phyloP scores from a whole-genome alignment of 176 grass and related monocot species.

The Ensete ventricosum region DNA sequence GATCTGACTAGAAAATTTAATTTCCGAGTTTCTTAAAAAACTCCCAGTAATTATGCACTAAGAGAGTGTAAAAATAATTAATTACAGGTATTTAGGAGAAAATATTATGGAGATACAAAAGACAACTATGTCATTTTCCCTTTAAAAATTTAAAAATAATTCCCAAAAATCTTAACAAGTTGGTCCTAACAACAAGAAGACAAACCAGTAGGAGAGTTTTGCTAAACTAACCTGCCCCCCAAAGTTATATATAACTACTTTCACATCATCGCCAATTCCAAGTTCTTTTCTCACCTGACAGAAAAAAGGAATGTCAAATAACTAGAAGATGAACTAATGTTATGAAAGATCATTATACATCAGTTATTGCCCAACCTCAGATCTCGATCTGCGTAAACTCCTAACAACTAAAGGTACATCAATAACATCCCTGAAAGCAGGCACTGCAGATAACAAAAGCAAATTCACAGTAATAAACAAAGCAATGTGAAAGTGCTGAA shows the following conservation, averaged over 20 bases:
- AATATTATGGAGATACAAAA: neutral
- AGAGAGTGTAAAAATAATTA: neutral
- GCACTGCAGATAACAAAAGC: slow-evolving; percentile 48
- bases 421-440: slow-evolving; percentile 85
- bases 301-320: slow-evolving; percentile 13
- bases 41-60: neutral
- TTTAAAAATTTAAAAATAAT: neutral
- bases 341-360: neutral
- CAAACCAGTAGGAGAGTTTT: neutral
- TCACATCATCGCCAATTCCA: slow-evolving; percentile 73
- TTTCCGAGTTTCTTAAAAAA: neutral
- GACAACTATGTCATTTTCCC: neutral
- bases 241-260: slow-evolving; percentile 96
- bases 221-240: slow-evolving; percentile 62
- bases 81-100: neutral
- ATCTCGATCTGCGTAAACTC: slow-evolving; percentile 65
- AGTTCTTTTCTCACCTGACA: slow-evolving; percentile 80
- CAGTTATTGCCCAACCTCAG: slow-evolving; percentile 40
- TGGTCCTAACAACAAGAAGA: neutral
- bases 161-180: neutral
- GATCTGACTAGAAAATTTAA: neutral
- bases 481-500: neutral
- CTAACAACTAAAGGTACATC: slow-evolving; percentile 91
- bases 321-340: slow-evolving; percentile 2
- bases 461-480: neutral